Conservation (phyloP, 768 basidiomycete genomes). For the Tulasnella sp. region DNA sequence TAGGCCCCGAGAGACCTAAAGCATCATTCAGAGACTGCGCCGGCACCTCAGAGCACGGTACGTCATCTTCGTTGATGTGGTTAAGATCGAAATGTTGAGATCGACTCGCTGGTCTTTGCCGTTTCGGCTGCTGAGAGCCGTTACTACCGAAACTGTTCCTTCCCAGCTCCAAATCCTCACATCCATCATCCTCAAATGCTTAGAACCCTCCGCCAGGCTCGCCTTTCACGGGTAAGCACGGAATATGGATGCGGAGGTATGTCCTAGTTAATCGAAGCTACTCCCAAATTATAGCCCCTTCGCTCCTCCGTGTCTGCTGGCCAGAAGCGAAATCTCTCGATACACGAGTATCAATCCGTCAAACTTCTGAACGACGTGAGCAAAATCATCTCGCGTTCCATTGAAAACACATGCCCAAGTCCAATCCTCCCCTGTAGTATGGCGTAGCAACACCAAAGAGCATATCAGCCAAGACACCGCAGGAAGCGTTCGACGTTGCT, state of each 20-base stretch:
- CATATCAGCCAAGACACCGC: conserved; percentile 71
- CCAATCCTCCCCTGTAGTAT: conserved; percentile 47
- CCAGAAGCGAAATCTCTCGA: conserved; percentile 86
- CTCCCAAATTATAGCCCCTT: background rate
- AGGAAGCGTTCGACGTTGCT: conserved; percentile 84
- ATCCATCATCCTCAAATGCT: conserved; percentile 43
- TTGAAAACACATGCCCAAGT: background rate
- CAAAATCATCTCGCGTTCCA: conserved; percentile 4
- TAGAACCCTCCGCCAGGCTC: conserved; percentile 52
- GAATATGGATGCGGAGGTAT: background rate
- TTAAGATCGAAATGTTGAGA: background rate
- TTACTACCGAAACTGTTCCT: conserved; percentile 1
- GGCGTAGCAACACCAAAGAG: conserved; percentile 93
- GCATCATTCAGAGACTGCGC: conserved; percentile 5
- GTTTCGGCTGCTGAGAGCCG: conserved; percentile 1
- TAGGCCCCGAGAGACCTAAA: background rate
- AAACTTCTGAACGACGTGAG: conserved; percentile 84
- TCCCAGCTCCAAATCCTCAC: conserved; percentile 14
- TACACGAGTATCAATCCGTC: conserved; percentile 98
- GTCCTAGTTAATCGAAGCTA: background rate
- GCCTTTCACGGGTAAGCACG: conserved; percentile 49
- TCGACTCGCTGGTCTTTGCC: background rate
- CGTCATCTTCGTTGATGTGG: conserved; percentile 13
- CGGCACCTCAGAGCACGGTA: background rate
- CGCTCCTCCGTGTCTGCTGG: conserved; percentile 56